Evolutionary conservation across 1,284 basidiomycete genomes (phyloP).

Genomic region (Coniferiporia weirii): DNA sequence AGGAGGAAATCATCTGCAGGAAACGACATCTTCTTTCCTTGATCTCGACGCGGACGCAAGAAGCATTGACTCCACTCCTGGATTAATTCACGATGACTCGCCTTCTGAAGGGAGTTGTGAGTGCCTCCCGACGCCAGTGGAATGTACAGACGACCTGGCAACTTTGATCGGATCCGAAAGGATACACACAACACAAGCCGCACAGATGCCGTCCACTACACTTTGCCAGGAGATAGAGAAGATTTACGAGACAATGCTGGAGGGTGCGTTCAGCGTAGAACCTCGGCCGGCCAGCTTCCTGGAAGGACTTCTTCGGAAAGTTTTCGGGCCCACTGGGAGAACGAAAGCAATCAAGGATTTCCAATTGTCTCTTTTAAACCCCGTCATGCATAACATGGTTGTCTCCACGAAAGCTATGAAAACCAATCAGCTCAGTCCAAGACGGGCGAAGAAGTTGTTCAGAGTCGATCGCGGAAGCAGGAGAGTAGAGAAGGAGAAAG

Average conservation of each 20-base stretch:
- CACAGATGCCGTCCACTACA: neutral
- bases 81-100: slow-evolving; percentile 13
- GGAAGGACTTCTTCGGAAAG: slow-evolving; percentile 34
- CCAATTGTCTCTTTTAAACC: slow-evolving; percentile 10
- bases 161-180: slow-evolving; percentile 2
- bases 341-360: slow-evolving; percentile 22
- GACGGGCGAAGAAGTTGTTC: slow-evolving; percentile 10
- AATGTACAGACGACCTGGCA: neutral
- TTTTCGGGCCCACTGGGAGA: slow-evolving; percentile 43
- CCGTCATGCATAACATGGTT: slow-evolving; percentile 7
- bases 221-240: slow-evolving; percentile 41
- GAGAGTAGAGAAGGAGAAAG: slow-evolving; percentile 11
- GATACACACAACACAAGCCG: neutral
- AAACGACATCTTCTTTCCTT: slow-evolving; percentile 11
- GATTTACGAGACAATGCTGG: slow-evolving; percentile 50
- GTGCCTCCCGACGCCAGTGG: slow-evolving; percentile 6
- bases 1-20: slow-evolving; percentile 10
- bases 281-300: slow-evolving; percentile 44
- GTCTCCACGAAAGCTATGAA: slow-evolving; percentile 1
- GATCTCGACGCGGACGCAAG: slow-evolving; percentile 5
- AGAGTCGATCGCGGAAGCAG: slow-evolving; percentile 2
- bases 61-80: slow-evolving; percentile 10
- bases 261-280: slow-evolving; percentile 41
- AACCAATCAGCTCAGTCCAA: neutral
- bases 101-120: slow-evolving; percentile 15